Evolutionary conservation across 495 filamentous ascomycete genomes (phyloP).

Genomic region (Letharia lupina): DNA sequence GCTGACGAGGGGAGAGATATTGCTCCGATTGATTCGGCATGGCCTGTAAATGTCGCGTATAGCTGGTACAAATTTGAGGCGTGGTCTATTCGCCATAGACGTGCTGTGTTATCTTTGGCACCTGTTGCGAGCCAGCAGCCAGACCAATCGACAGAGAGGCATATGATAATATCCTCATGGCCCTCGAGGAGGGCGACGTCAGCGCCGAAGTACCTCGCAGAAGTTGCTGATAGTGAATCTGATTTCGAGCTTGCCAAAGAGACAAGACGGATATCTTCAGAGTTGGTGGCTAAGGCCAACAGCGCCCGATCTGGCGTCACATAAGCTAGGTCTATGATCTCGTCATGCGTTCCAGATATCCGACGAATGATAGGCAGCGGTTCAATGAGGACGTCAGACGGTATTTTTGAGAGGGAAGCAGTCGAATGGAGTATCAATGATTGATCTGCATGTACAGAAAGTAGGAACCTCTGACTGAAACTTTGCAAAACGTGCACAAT

Average conservation of each 20-base stretch:
- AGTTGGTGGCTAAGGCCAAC: conserved; percentile 88
- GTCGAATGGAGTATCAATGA: conserved; percentile 68
- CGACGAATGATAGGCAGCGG: conserved; percentile 52
- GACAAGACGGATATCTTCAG: conserved; percentile 83
- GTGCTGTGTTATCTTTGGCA: conserved; percentile 91
- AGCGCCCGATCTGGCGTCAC: conserved; percentile 69
- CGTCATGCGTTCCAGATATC: conserved; percentile 93
- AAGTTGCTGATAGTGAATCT: conserved; percentile 28
- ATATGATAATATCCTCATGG: conserved; percentile 93
- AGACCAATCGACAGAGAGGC: conserved; percentile 89
- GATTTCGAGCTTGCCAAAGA: conserved; percentile 44
- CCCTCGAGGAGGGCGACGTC: conserved; percentile 79
- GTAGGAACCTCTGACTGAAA: conserved; percentile 51
- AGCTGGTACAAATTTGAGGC: conserved; percentile 64
- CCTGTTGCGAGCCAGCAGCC: conserved; percentile 94
- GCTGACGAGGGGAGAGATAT: conserved; percentile 65
- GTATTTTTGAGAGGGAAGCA: conserved; percentile 31
- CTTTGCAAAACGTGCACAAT: conserved; percentile 65
- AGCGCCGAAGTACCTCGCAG: conserved; percentile 64
- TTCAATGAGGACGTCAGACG: conserved; percentile 30
- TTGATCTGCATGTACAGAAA: conserved; percentile 85
- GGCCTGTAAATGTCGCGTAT: conserved; percentile 74
- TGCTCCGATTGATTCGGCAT: conserved; percentile 92
- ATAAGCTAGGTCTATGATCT: conserved; percentile 88
- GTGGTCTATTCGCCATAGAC: conserved; percentile 83